These are phyloP conservation scores for Ascocoryne sarcoides DNA, from an alignment of 2,329 filamentous ascomycete species.

Conservation along the genomic window DNA sequence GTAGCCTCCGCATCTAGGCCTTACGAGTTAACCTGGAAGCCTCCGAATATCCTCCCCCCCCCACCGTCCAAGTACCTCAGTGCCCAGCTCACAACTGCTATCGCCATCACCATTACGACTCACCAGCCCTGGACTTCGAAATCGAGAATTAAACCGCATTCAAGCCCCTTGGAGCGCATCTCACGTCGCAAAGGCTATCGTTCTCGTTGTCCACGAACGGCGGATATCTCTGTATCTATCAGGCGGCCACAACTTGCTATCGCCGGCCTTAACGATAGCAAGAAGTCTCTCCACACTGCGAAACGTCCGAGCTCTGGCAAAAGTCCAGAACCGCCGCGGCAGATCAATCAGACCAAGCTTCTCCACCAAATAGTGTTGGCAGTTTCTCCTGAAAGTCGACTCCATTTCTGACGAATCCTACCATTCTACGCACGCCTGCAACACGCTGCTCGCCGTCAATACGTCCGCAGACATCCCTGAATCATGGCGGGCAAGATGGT, in stretches of 20 bases:
- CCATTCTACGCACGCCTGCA: conserved; percentile 7
- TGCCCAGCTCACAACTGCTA: no score
- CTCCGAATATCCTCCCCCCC: no score
- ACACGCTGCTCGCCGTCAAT: conserved; percentile 7
- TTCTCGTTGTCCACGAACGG: no score
- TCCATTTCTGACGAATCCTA: conserved; percentile 5
- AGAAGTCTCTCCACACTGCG: conserved; percentile 4
- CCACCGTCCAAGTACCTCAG: no score
- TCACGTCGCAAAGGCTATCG: no score
- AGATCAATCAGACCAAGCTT: conserved; percentile 15
- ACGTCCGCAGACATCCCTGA: conserved; percentile 7
- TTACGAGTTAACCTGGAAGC: no score
- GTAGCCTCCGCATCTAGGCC: no score
- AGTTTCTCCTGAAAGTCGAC: conserved; percentile 11
- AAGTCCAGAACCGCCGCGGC: conserved; percentile 15
- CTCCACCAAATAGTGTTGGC: conserved; percentile 12
- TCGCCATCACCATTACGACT: no score
- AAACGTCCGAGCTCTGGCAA: conserved; percentile 17
- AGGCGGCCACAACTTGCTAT: conserved; percentile 9
- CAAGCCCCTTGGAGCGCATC: no score
- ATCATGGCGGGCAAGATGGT: conserved; percentile 69
- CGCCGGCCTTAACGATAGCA: neutral
- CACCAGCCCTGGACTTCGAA: no score
- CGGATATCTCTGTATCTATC: no score
- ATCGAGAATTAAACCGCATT: no score